Evolutionary conservation across 352 stramenopile species (phyloP).

Genomic region (Phytophthora foliorum): DNA sequence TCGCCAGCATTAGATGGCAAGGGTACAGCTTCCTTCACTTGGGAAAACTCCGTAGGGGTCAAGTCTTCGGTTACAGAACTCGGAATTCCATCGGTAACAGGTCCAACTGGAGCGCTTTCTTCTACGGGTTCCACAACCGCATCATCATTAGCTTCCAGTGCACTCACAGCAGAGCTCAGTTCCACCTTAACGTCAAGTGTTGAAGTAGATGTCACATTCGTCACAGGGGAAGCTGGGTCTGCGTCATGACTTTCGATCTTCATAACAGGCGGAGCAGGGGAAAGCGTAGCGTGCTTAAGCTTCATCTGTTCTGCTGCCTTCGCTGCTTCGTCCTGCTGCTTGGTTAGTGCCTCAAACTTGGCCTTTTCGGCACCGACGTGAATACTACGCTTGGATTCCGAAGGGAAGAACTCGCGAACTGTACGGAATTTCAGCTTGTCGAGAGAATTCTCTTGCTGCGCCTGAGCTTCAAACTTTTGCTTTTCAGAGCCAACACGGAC

Average conservation of each 20-base stretch:
- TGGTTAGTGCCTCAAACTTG: slow-evolving; percentile 47
- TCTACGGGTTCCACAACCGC: no score
- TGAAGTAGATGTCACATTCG: not conserved
- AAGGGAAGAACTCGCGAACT: slow-evolving; percentile 62
- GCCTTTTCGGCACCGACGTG: slow-evolving; percentile 50
- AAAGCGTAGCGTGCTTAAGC: slow-evolving; percentile 17
- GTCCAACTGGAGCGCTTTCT: no score
- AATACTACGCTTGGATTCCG: slow-evolving; percentile 44
- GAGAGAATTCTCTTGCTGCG: slow-evolving; percentile 59
- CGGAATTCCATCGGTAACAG: not conserved
- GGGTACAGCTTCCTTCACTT: not conserved
- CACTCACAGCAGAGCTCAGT: not conserved
- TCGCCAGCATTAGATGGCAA: slow-evolving; percentile 1
- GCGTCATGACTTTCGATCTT: slow-evolving; percentile 4
- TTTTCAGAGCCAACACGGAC: slow-evolving; percentile 48
- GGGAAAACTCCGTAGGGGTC: no score
- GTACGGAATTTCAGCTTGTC: slow-evolving; percentile 67
- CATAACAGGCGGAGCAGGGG: not conserved
- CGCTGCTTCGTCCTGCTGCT: slow-evolving; percentile 35
- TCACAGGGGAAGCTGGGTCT: not conserved
- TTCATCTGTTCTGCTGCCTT: slow-evolving; percentile 29
- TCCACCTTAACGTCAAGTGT: not conserved
- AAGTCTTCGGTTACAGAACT: not conserved
- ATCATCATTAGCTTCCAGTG: not conserved
- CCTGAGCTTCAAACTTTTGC: slow-evolving; percentile 51